phyloP scores from a whole-genome alignment of 495 filamentous ascomycete species.

The Tuber microsphaerosporum region DNA sequence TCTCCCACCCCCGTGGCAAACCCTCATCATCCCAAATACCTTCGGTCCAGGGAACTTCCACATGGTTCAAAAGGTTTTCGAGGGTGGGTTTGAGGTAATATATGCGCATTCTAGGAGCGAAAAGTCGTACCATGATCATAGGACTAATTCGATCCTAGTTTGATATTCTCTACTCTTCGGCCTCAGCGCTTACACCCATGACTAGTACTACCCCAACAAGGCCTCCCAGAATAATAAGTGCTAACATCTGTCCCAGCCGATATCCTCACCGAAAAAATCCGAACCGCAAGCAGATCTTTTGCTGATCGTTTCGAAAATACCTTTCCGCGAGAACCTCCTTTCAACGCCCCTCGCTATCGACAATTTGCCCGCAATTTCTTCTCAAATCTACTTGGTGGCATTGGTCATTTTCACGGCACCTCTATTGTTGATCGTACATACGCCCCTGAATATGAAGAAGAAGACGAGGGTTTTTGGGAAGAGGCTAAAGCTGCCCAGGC shows the following conservation, averaged over 20 bases:
- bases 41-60: constrained; percentile 75
- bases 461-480: constrained; percentile 96
- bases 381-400: constrained; percentile 87
- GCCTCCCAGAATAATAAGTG: constrained; percentile 11
- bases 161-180: constrained; percentile 83
- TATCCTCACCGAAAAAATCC: constrained; percentile 62
- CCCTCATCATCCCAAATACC: constrained; percentile 67
- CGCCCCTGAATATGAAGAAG: constrained; percentile 85
- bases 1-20: constrained; percentile 74
- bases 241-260: constrained; percentile 48
- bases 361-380: constrained; percentile 83
- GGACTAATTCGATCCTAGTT: constrained; percentile 51
- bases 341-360: constrained; percentile 62
- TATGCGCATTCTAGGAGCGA: neutral
- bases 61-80: constrained; percentile 85
- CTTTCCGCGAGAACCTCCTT: constrained; percentile 69
- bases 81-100: constrained; percentile 70
- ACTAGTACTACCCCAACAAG: constrained; percentile 47
- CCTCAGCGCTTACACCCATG: constrained; percentile 55
- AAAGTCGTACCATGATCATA: neutral
- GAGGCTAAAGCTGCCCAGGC: constrained; percentile 58
- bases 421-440: constrained; percentile 82
- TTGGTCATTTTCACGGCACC: constrained; percentile 90
- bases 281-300: constrained; percentile 59
- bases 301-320: constrained; percentile 64